Conservation (phyloP, 1,284 basidiomycete species). For the Inonotus obliquus region DNA sequence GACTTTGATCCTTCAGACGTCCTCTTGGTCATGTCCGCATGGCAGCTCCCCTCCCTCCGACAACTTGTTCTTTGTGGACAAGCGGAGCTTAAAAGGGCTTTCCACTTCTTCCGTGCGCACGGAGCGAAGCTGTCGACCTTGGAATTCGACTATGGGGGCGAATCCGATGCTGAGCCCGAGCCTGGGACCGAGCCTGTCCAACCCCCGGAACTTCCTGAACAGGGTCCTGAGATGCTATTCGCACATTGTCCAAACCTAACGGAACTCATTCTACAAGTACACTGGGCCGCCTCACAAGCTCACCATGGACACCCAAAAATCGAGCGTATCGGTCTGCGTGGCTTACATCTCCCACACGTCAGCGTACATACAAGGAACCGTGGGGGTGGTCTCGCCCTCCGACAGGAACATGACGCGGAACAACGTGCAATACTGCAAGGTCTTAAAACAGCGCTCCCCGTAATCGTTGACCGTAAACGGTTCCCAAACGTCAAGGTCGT, state of each 20-base stretch:
- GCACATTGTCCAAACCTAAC: slow-evolving; percentile 6
- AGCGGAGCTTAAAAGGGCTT: neutral
- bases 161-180: neutral
- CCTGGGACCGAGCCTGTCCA: too few relatives aligned
- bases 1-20: slow-evolving; percentile 10
- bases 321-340: slow-evolving; percentile 12
- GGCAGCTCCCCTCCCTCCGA: slow-evolving; percentile 7
- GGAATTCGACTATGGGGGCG: slow-evolving; percentile 15
- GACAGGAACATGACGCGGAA: slow-evolving; percentile 1
- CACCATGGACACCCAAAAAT: slow-evolving; percentile 4
- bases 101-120: slow-evolving; percentile 11
- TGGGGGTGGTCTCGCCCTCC: neutral
- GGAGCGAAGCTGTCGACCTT: slow-evolving; percentile 5
- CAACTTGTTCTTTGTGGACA: slow-evolving; percentile 14
- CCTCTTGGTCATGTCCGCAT: slow-evolving; percentile 8
- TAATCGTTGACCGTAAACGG: slow-evolving; percentile 3
- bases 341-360: slow-evolving; percentile 3
- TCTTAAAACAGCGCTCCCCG: neutral
- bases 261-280: slow-evolving; percentile 11
- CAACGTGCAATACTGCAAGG: slow-evolving; percentile 1
- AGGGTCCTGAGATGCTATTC: slow-evolving; percentile 7
- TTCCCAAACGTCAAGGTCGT: slow-evolving; percentile 8
- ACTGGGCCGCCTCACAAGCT: slow-evolving; percentile 9
- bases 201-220: neutral
- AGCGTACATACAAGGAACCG: neutral